These are phyloP conservation scores for Mycogone perniciosa DNA, from an alignment of 2,329 filamentous ascomycete species.

Conservation along the genomic window DNA sequence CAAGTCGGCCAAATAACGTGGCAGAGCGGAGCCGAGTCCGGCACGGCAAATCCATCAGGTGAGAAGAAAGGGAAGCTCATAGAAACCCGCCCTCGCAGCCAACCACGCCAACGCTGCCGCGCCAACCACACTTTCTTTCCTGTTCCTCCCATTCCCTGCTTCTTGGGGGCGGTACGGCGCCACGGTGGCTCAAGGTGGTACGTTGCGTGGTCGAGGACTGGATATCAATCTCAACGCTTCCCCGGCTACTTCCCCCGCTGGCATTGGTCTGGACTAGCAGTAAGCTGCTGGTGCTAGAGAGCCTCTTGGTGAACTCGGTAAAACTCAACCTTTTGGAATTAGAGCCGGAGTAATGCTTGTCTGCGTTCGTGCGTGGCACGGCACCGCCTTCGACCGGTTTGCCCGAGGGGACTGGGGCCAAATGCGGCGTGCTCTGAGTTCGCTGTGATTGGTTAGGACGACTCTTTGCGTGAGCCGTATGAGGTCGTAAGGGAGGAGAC, in stretches of 20 bases:
- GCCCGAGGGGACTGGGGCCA: conserved; percentile 25
- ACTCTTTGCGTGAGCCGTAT: conserved; percentile 46
- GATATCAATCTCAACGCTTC: conserved; percentile 40
- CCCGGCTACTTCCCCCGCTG: conserved; percentile 41
- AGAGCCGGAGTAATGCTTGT: conserved; percentile 47
- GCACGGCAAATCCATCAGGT: not conserved
- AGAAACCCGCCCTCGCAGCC: conserved; percentile 49
- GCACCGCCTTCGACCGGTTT: conserved; percentile 30
- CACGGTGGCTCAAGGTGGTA: conserved; percentile 39
- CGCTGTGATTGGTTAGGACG: conserved; percentile 39
- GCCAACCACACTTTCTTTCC: conserved; percentile 49
- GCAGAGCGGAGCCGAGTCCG: not conserved
- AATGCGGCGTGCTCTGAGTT: conserved; percentile 43
- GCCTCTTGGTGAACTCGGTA: conserved; percentile 52
- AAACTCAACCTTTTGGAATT: conserved; percentile 55
- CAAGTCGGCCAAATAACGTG: not conserved
- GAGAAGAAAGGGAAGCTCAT: conserved; percentile 20
- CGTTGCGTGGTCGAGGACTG: conserved; percentile 31
- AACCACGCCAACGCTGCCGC: conserved; percentile 50
- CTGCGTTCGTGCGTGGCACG: conserved; percentile 22
- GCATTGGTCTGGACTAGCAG: conserved; percentile 53
- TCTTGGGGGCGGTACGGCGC: conserved; percentile 26
- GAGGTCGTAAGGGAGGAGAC: conserved; percentile 37
- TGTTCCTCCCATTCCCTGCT: conserved; percentile 29
- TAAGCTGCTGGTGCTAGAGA: conserved; percentile 56